Percentiles rank a stretch among this genome's conserved stretches.
Conservation (phyloP, 495 filamentous ascomycete genomes). For the Podospora sp. region DNA sequence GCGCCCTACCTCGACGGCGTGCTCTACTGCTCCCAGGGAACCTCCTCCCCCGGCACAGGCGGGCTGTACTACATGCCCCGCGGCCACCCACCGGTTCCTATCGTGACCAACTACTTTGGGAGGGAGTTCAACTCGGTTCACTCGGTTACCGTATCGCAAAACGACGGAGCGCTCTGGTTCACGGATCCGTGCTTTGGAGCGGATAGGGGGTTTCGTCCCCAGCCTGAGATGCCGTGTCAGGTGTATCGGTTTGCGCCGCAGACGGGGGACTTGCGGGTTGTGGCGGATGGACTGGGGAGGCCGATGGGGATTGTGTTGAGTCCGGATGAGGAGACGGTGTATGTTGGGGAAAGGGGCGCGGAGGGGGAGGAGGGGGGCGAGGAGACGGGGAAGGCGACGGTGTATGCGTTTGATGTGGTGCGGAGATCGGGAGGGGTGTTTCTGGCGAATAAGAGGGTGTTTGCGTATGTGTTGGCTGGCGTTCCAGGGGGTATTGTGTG, state of each 20-base stretch:
- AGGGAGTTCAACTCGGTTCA: slow-evolving; percentile 53
- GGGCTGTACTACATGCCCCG: slow-evolving; percentile 55
- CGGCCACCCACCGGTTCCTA: slow-evolving; percentile 37
- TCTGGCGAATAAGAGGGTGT: slow-evolving; percentile 53
- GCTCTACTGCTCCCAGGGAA: slow-evolving; percentile 59
- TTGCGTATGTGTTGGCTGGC: slow-evolving; percentile 50
- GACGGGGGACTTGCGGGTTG: slow-evolving; percentile 38
- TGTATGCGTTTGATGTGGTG: slow-evolving; percentile 42
- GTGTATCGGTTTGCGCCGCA: slow-evolving; percentile 48
- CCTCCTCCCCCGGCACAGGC: slow-evolving; percentile 39
- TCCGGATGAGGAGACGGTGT: slow-evolving; percentile 41
- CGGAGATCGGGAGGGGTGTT: slow-evolving; percentile 34
- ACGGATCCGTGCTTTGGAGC: slow-evolving; percentile 49
- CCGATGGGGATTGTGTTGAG: slow-evolving; percentile 49
- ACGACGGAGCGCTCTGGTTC: slow-evolving; percentile 53
- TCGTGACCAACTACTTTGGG: slow-evolving; percentile 47
- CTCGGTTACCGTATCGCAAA: slow-evolving; percentile 37
- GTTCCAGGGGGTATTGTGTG: slow-evolving; percentile 51
- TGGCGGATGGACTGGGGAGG: slow-evolving; percentile 47
- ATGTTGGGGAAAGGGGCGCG: slow-evolving; percentile 46
- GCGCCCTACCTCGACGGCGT: slow-evolving; percentile 35
- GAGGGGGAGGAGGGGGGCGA: slow-evolving; percentile 24
- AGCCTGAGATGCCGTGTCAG: slow-evolving; percentile 46
- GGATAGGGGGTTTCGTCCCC: slow-evolving; percentile 47
- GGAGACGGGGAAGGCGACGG: slow-evolving; percentile 29